Evolutionary conservation across 345 rosid genomes (phyloP).

Genomic region (Sisymbrium altissimum): DNA sequence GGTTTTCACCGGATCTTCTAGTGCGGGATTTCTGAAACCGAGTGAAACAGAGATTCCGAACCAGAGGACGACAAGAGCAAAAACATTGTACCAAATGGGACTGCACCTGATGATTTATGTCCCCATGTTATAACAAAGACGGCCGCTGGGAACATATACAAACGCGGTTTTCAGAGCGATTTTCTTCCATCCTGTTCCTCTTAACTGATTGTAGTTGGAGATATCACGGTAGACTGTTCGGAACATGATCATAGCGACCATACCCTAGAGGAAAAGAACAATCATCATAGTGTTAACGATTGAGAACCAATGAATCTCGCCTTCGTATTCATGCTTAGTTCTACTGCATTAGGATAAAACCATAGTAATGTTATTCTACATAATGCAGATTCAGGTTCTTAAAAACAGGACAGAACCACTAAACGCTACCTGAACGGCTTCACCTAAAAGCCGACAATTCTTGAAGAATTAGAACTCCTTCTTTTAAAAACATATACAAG

Average conservation of each 20-base stretch:
- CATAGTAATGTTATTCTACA: background rate
- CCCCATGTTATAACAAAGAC: conserved; percentile 82
- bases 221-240: conserved; percentile 87
- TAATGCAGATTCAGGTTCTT: background rate
- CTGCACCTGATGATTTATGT: conserved; percentile 86
- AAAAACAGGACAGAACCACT: background rate
- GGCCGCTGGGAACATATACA: conserved; percentile 67
- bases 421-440: conserved; percentile 78
- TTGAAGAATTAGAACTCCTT: conserved; percentile 30
- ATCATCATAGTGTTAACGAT: conserved; percentile 90
- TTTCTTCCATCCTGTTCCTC: conserved; percentile 88
- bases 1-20: conserved; percentile 85
- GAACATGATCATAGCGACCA: conserved; percentile 98
- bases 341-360: conserved; percentile 39
- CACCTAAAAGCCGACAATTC: conserved; percentile 93
- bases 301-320: conserved; percentile 92
- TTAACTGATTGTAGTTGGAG: conserved; percentile 90
- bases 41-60: conserved; percentile 92
- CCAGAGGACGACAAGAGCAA: conserved; percentile 77
- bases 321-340: conserved; percentile 71
- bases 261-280: conserved; percentile 91
- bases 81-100: conserved; percentile 89
- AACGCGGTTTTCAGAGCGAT: conserved; percentile 68
- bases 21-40: conserved; percentile 71
- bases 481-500: background rate